Evolutionary conservation across 2,329 filamentous ascomycete species (phyloP), one percentile per base, ranked within the genome.

Genomic region (Xylariomycetidae sp.): DNA sequence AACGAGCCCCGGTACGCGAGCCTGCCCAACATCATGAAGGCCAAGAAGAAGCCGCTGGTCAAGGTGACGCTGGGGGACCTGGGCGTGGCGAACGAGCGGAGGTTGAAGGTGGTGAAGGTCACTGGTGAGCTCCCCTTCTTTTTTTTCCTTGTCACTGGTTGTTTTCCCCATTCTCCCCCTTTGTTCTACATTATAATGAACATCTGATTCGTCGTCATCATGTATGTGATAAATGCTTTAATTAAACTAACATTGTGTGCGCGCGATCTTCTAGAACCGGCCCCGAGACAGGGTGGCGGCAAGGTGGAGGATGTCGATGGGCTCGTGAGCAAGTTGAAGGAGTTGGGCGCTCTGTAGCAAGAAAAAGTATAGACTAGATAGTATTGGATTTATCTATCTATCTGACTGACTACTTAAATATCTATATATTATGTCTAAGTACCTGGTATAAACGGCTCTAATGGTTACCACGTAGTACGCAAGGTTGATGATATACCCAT

Each of bases 11-110:
- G 92, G 45, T 98, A 95, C 62, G 92, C 90, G 15, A 95, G 80
- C 63, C 63, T 98, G 76, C 90, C 89, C 31, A 97, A 97, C 60
- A 97, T 98, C 47, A 98, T 98, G 92, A 98, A 97, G 82, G 92
- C 92, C 33, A 98, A 98, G 85, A 98, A 97, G 85, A 98, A 98
- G 84, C 86, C 86, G 56, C 57, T 98, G 51, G 88, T 92, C 54
- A 97, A 96, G 83, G 84, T 88, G 74, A 87, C 76, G 46, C 61
- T 96, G 59, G 74, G 70, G 37, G 92, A 98, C 57, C 85, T 85
- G 61, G 87, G 85, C 2, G 65, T 95, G 27, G 81, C 88, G 51
- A 77, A 76, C 33, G 73, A 75, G 60, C 80, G 74, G 64, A 74
- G 89, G 52, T 64, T 98, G 59, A 95, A 92, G 79, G 85, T 88